Base-by-base conservation (phyloP, 768 basidiomycete genomes). In the Punctularia strigosozonata region DNA sequence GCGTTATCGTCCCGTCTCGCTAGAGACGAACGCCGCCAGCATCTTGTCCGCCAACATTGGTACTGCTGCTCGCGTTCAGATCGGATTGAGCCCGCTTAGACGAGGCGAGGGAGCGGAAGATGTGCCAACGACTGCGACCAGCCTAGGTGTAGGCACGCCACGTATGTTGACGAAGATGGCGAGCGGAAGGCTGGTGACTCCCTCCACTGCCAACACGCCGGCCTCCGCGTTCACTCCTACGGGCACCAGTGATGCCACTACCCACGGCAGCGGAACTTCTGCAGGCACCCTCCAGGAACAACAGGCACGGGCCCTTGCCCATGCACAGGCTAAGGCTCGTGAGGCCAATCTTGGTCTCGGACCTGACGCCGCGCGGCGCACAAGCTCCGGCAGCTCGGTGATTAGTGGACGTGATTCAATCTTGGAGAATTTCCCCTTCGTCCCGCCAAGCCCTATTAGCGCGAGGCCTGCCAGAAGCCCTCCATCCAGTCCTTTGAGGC, bases 361-460 rank as follows among this genome's bases (percentile, higher is more conserved):
- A n/a, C n/a, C n/a, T n/a, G n/a, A n/a, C n/a, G n/a, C n/a, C n/a
- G n/a, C n/a, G n/a, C n/a, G n/a, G n/a, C n/a, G n/a, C n/a, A n/a
- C n/a, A n/a, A n/a, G n/a, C n/a, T n/a, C n/a, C n/a, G n/a, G n/a
- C n/a, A n/a, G n/a, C n/a, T n/a, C n/a, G n/a, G n/a, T n/a, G n/a
- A n/a, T n/a, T n/a, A n/a, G n/a, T n/a, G n/a, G n/a, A n/a, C n/a
- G n/a, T n/a, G 85, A 89, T 52, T 88, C 85, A 3, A 85, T 89
- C 47, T 67, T 89, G 20, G 86, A 87, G 57, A 79, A 75, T 12
- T 90, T 90, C 67, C 84, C 83, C 25, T 88, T 90, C 54, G 85
- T 90, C 6, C 87, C 87, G 18, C 87, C 87, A 1, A 87, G 85
- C 6, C 87, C 87, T 5, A 87, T 89, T 43, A 86, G 84, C n/a